Evolutionary conservation across 345 rosid genomes (phyloP).

Genomic region (Hypericum androsaemum): DNA sequence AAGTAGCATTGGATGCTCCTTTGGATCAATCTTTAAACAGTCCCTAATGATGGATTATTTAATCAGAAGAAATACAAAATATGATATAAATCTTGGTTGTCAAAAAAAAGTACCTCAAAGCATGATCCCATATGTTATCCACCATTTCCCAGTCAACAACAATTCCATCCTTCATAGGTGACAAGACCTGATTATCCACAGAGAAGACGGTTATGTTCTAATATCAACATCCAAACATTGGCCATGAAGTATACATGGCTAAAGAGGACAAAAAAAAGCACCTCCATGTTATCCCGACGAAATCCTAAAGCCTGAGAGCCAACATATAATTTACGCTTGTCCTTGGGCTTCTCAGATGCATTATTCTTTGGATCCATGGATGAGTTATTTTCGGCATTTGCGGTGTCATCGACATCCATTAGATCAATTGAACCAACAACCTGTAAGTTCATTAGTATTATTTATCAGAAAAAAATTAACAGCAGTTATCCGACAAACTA

Average conservation of each 20-base stretch:
- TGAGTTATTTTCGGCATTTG: conserved; percentile 32
- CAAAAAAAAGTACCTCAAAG: conserved; percentile 46
- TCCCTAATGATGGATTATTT: conserved; percentile 33
- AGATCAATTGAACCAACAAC: conserved; percentile 88
- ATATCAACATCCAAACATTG: background rate
- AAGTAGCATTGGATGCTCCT: conserved; percentile 91
- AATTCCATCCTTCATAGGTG: conserved; percentile 84
- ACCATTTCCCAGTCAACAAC: conserved; percentile 95
- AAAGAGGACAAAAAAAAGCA: conserved; percentile 16
- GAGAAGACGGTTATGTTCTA: background rate
- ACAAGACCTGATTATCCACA: conserved; percentile 46
- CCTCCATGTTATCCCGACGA: conserved; percentile 96
- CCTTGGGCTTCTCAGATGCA: conserved; percentile 46
- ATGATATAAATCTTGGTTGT: background rate
- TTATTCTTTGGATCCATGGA: conserved; percentile 48
- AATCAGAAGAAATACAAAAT: background rate
- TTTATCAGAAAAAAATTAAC: no score
- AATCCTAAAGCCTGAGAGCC: conserved; percentile 85
- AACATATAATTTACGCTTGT: conserved; percentile 67
- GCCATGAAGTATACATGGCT: background rate
- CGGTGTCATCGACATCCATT: conserved; percentile 72
- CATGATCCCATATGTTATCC: conserved; percentile 96
- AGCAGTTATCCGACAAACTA: no score
- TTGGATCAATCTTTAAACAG: conserved; percentile 75
- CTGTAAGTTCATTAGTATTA: conserved; percentile 15